phyloP scores from a whole-genome alignment of 2,329 filamentous ascomycete genomes.

The Claviceps maximensis region DNA sequence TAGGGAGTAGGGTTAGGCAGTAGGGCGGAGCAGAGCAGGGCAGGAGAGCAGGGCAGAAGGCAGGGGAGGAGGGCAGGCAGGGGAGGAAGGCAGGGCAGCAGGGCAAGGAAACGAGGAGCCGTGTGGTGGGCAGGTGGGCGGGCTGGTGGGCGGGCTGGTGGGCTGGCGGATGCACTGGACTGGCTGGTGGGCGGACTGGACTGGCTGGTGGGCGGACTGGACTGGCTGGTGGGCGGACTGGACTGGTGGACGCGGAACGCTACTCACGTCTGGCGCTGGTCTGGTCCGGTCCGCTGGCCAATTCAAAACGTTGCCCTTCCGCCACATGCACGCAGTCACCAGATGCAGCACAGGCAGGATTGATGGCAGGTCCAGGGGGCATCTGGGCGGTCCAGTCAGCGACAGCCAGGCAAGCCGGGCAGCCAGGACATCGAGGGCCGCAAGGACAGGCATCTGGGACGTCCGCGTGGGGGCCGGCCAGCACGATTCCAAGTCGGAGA shows the following conservation, averaged over 20 bases:
- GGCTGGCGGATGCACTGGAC: background rate
- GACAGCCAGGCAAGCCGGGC: no score
- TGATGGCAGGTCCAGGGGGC: no score
- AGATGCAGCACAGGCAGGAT: no score
- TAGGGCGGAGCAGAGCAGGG: background rate
- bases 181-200: no score
- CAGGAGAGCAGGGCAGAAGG: background rate
- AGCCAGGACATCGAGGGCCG: no score
- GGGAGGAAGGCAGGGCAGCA: background rate
- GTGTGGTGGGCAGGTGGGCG: no score
- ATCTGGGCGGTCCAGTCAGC: no score
- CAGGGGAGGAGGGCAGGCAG: background rate
- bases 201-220: background rate
- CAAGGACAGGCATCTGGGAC: background rate
- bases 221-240: background rate
- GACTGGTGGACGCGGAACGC: constrained; percentile 7
- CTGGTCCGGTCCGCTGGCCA: background rate
- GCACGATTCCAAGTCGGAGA: background rate
- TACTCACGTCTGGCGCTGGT: constrained; percentile 3
- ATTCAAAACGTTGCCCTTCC: background rate
- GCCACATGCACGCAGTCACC: background rate
- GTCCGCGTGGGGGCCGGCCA: background rate
- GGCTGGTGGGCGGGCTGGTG: no score
- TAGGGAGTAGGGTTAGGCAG: background rate
- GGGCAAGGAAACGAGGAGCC: background rate